phyloP scores from a whole-genome alignment of 176 grass and related monocot genomes.

The Saccharum officinarum region DNA sequence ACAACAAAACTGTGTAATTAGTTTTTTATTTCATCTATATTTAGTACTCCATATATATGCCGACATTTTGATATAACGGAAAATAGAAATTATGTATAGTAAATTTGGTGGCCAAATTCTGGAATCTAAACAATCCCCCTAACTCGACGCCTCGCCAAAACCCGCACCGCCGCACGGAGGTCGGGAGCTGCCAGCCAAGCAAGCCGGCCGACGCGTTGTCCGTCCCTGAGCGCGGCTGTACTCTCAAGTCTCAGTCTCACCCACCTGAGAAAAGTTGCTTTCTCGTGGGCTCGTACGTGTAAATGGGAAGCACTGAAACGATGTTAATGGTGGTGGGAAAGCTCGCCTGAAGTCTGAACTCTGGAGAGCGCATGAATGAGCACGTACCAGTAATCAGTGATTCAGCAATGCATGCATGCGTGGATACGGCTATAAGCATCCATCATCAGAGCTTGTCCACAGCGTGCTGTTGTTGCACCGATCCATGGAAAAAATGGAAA shows the following conservation, averaged over 20 bases:
- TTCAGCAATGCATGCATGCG: conserved; percentile 18
- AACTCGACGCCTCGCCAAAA: conserved; percentile 7
- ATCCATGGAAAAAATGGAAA: no score
- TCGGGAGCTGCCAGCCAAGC: not conserved
- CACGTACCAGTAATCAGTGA: conserved; percentile 1
- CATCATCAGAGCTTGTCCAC: not conserved
- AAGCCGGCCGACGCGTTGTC: not conserved
- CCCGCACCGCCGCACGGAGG: conserved; percentile 4
- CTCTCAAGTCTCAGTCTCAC: not conserved
- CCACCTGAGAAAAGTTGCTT: conserved; percentile 23
- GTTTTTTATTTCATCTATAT: no score
- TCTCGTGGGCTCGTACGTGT: not conserved
- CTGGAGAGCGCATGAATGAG: not conserved
- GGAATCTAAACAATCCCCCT: no score
- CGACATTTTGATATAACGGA: no score
- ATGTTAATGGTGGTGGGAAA: not conserved
- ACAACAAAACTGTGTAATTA: no score
- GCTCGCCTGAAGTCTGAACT: not conserved
- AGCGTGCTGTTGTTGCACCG: not conserved
- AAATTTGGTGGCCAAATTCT: no score
- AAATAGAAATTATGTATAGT: no score
- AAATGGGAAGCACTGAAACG: not conserved
- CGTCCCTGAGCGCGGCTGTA: not conserved
- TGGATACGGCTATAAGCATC: not conserved
- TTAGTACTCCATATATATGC: no score